Evolutionary conservation across 176 grass and related monocot genomes (phyloP), one percentile per base, ranked within the genome.

Genomic region (Cocos nucifera): DNA sequence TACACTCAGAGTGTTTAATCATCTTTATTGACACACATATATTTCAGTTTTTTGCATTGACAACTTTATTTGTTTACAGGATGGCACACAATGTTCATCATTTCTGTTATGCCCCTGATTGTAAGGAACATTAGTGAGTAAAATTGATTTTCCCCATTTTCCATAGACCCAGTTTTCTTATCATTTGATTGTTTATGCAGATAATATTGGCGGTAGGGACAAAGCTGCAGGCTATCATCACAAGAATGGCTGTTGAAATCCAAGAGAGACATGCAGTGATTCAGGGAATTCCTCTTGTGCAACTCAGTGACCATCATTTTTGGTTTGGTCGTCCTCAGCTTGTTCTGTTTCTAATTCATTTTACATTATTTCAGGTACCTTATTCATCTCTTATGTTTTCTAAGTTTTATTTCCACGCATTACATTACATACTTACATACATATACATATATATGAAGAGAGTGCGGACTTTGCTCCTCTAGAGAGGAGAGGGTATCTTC

Each of bases 221-320:
- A 15, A 98, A 98, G 82, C 74, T 98, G 51, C 93, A 98, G 77
- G 84, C 87, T 24, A 98, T 98, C 77, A 98, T 98, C 75, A 87
- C 84, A 59, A 57, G 73, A 59, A 92, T 98, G 93, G 93, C 87
- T 3, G 80, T 92, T 67, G 87, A 98, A 71, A 98, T 98, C 65
- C 88, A 89, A 55, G 87, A 98, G 70, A 73, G 84, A 72, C 87
- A 98, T 62, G 93, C 93, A 17, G 93, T 98, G 6, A 75, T 98
- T 58, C 87, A 98, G 69, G 93, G 93, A 71, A 92, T 98, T 61
- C 93, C 93, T 70, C 84, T 92, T 16, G 93, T 98, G 58, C 93
- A 98, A 53, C 79, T 92, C 66, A 98, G 87, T 56, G 93, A 98
- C 66, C 54, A 66, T 49, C 89, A 98, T 83, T 98, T 98, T 55